Evolutionary conservation across 768 basidiomycete species (phyloP), one percentile per base, ranked within the genome.

Genomic region (Leccinum aurantiacum): DNA sequence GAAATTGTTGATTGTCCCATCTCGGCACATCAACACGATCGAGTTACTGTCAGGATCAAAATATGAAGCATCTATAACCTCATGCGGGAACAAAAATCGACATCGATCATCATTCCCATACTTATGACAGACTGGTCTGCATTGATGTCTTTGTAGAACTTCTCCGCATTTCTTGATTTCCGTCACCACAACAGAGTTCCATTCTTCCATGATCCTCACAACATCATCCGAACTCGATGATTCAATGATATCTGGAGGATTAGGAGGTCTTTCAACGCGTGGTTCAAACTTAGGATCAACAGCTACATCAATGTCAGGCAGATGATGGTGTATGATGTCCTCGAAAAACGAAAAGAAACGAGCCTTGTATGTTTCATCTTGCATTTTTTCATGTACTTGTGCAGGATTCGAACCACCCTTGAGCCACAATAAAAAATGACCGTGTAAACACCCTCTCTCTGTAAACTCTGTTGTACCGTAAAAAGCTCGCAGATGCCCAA

Each of bases 71-170:
- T 66, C 57, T 35, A 75, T 53, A 3, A 71, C 57, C 17, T 76
- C 68, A 65, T 77, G 77, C 0, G 76, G 72, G 63, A 74, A 77
- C 4, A 58, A 47, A 65, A 78, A 78, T 1, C 71, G 6, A 46
- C 76, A 78, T 0, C 19, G 4, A 9, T 37, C 41, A 31, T 62
- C 54, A 64, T 73, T 67, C 3, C 67, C 65, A 67, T 75, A 74
- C 53, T 75, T 74, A 35, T 75, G 67, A 56, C 74, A 76, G 8
- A 72, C 69, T 3, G 57, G 6, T 8, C 41, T 24, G 57, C 67
- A 69, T 3, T 9, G 9, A 44, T 72, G 71, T 1, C 60, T 4
- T 27, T 72, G 71, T 10, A 71, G 24, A 2, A 48, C 47, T 49
- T 71, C 69, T 5, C 68, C 71, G 57, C 59, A 64, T 9, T 37